Base-by-base conservation (phyloP, 345 rosid species). In the Populus simonii region DNA sequence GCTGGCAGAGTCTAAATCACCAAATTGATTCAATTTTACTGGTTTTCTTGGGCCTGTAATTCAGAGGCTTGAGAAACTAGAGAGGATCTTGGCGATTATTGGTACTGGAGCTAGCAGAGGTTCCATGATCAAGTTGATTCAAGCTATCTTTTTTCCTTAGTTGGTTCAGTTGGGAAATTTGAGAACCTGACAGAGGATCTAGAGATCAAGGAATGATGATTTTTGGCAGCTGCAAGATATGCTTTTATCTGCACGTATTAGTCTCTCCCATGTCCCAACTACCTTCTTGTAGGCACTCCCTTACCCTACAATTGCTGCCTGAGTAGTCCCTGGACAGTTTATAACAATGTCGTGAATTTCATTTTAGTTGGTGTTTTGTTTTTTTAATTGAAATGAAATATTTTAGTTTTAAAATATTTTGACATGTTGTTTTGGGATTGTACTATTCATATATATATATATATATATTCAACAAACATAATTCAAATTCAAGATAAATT, bases 1-100 rank as follows among this genome's bases (percentile, higher is more conserved):
- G 69, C 78, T 89, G 79, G 79, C 88, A 13, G 79, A 76, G 9
- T 39, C n/a, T 38, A 36, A 33, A 31, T 27, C 45, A 63, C 29
- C 72, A 51, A 75, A 39, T 47, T 77, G 85, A 80, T 15, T 29
- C 8, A 43, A 55, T 47, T 31, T 22, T 55, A 35, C 25, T 33
- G 36, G 33, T 51, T 15, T 76, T n/a, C 15, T 5, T 6, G 33
- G n/a, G 51, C 23, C 66, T n/a, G 5, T 5, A 76, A 15, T 51
- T 25, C 15, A 22, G 43, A 72, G 29, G 22, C n/a, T 72, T 16
- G 23, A 72, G 22, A 66, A 66, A 18, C 31, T 17, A 67, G 27
- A 49, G 27, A 63, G 25, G 17, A 36, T 23, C 45, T 66, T 20
- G 22, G 15, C 5, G 8, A 65, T 65, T 65, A 11, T 5, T 17